Evolutionary conservation across 1,139 yeast species (phyloP).

Genomic region (Taphrina populina): DNA sequence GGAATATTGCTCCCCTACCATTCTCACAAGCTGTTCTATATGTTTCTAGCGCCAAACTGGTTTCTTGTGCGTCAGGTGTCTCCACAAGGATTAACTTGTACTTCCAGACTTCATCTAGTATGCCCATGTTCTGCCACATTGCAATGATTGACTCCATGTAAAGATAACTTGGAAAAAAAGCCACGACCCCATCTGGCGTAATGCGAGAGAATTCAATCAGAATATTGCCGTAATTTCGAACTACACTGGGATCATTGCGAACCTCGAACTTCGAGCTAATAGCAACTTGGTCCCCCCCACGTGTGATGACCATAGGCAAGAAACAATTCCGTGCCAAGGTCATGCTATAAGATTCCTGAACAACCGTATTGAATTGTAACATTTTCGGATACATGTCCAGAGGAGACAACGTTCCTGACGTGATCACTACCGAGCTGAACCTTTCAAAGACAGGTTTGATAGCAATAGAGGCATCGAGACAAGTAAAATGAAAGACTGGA

Average conservation of each 20-base stretch:
- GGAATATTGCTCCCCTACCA: slow-evolving; percentile 93
- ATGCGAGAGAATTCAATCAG: slow-evolving; percentile 88
- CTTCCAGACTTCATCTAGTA: slow-evolving; percentile 96
- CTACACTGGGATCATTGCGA: slow-evolving; percentile 95
- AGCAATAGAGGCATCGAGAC: slow-evolving; percentile 96
- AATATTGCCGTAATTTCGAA: slow-evolving; percentile 90
- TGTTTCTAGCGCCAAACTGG: slow-evolving; percentile 90
- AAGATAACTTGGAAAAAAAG: slow-evolving; percentile 90
- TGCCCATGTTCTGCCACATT: slow-evolving; percentile 99
- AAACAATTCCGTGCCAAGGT: slow-evolving; percentile 88
- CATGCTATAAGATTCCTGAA: slow-evolving; percentile 95
- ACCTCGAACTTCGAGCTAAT: slow-evolving; percentile 95
- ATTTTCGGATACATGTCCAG: slow-evolving; percentile 97
- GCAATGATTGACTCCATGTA: slow-evolving; percentile 89
- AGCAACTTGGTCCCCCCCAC: slow-evolving; percentile 96
- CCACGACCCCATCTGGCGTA: slow-evolving; percentile 98
- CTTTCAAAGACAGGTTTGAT: slow-evolving; percentile 94
- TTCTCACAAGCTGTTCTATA: slow-evolving; percentile 94
- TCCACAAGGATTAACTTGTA: slow-evolving; percentile 93
- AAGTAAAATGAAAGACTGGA: slow-evolving; percentile 90
- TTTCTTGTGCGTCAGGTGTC: slow-evolving; percentile 98
- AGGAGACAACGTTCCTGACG: slow-evolving; percentile 97
- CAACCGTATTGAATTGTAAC: slow-evolving; percentile 90
- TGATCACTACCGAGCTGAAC: slow-evolving; percentile 88
- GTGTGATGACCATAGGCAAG: slow-evolving; percentile 91